Evolutionary conservation across 2,329 filamentous ascomycete species (phyloP), one percentile per base, ranked within the genome.

Genomic region (Alternaria atra): DNA sequence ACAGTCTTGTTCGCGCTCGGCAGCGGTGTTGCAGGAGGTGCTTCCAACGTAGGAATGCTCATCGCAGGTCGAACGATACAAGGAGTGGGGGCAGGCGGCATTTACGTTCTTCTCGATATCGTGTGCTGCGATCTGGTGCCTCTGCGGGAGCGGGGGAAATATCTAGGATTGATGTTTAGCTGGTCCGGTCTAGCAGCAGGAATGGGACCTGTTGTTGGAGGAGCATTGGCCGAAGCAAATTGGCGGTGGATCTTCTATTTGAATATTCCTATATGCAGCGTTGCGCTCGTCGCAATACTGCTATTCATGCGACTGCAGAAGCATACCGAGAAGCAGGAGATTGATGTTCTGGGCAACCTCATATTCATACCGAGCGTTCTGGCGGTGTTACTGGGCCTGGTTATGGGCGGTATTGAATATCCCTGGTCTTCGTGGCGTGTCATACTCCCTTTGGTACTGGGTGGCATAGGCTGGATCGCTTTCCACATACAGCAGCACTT

Each of bases 191-290:
- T 25, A 44, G 42, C 23, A 29, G 25, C 42, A 44, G 8, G 58
- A 8, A 34, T 66, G 9, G 66, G 66, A 5, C 70, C 69, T 10
- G 43, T 66, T 2, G 30, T 73, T 0, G 66, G 66, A 5, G 68
- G 66, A 1, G 63, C 59, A 1, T 64, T 73, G 23, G 67, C 62
- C 2, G 42, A 70, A 23, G 43, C 61, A 13, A 77, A 77, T 4
- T 84, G 81, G 82, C 67, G 78, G 12, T 83, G 80, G 79, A 73
- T 79, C 10, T 85, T 85, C 63, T 20, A 70, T 50, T 57, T 76
- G 25, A 73, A 71, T 30, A 44, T 73, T 1, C 69, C 73, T 1
- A 69, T 73, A 25, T 27, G 23, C 27, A 23, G 42, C 42, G 42
- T 44, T 12, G 17, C 23, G 10, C 39, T 42, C 23, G 10, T 20